A percentile compares a stretch with the other conserved stretches of the same genome.
Evolutionary conservation across 2,329 filamentous ascomycete species (phyloP).

Genomic region (Ophiosphaerella korrae): DNA sequence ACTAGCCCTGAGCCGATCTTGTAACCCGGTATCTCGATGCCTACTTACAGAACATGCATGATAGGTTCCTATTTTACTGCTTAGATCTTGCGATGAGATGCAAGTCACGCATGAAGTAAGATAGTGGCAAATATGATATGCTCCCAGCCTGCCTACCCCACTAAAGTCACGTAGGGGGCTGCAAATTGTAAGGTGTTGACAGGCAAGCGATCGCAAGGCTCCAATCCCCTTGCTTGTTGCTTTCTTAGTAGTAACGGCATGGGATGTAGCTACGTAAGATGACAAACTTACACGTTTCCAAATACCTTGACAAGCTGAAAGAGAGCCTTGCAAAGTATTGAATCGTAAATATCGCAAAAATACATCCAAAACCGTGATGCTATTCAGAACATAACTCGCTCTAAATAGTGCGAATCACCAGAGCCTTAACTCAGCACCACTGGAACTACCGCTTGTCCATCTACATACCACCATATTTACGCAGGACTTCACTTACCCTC

Average conservation of each 20-base stretch:
- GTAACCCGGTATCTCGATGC: slow-evolving; percentile 1
- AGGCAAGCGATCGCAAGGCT: too few species aligned
- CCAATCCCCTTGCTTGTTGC: too few species aligned
- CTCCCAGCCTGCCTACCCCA: not conserved
- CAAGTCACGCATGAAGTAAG: slow-evolving; percentile 7
- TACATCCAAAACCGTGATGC: too few species aligned
- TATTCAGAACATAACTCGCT: too few species aligned
- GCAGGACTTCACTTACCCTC: not conserved
- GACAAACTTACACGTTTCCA: not conserved
- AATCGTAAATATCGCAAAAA: too few species aligned
- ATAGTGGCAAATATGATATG: not conserved
- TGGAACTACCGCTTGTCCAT: too few species aligned
- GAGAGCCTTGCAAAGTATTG: too few species aligned
- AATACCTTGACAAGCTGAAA: too few species aligned
- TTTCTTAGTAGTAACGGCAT: not conserved
- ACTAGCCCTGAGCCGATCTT: slow-evolving; percentile 25
- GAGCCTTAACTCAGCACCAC: too few species aligned
- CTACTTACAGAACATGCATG: too few species aligned
- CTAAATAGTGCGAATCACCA: too few species aligned
- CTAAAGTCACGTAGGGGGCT: slow-evolving; percentile 7
- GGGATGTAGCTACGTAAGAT: not conserved
- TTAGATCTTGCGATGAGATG: slow-evolving; percentile 8
- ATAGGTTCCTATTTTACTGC: not conserved
- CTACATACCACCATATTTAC: too few species aligned
- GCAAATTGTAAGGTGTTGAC: not conserved